Evolutionary conservation across 2,329 filamentous ascomycete species (phyloP), one percentile per base, ranked within the genome.

Genomic region (Metarhizium anisopliae): DNA sequence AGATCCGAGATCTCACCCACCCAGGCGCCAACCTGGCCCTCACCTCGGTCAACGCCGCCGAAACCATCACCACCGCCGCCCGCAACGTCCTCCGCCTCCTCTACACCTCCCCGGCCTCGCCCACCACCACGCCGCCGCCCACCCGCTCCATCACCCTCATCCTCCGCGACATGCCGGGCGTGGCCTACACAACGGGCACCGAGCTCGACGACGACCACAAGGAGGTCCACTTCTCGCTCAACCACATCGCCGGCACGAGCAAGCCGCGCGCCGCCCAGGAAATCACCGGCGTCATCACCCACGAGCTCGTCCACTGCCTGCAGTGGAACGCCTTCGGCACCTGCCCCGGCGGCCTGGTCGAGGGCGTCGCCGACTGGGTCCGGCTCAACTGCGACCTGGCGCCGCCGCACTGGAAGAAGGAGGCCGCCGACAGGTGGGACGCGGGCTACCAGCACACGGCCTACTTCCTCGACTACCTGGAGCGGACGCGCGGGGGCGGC

Each of bases 301-400:
- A 97, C 68, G 93, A 97, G 72, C 85, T 96, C 59, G 93, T 97
- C 14, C 94, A 97, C 74, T 96, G 91, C 72, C 95, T 88, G 73
- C 93, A 97, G 70, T 87, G 89, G 71, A 86, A 90, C 63, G 87
- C 78, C 2, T 74, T 63, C 20, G 78, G 77, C 2, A 74, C 74
- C 4, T 82, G 83, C 47, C 87, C 87, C 0, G 86, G 86, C 0
- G 94, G 94, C 0, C 71, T 97, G 50, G 86, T 95, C 55, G 93
- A 97, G 71, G 93, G 93, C 0, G 83, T 97, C 54, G 93, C 93
- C 20, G 94, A 97, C 72, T 97, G 90, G 82, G 92, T 97, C 29
- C 81, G 93, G 2, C 73, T 97, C 58, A 84, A 83, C 60, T 85
- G 85, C 52, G 81, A 80, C 0, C 78, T 95, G 32, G 82, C 77